Evolutionary conservation across 768 basidiomycete species (phyloP).

Genomic region (Lentinula sp.): DNA sequence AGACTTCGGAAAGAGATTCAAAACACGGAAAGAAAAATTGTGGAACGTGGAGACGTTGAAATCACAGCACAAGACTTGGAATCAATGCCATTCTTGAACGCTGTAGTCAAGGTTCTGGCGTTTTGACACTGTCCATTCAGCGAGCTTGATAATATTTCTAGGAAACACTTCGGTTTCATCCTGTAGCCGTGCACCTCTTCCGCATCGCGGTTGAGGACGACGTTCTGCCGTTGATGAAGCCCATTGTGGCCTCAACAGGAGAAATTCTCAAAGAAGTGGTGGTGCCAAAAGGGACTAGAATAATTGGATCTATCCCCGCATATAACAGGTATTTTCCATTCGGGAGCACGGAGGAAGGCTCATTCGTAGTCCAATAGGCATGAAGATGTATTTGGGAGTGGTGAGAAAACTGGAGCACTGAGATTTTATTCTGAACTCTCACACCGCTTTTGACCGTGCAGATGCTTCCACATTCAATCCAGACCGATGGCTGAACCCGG

Average conservation of each 20-base stretch:
- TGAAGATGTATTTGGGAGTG: slow-evolving; percentile 30
- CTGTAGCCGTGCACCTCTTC: slow-evolving; percentile 27
- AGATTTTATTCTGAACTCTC: too few species aligned
- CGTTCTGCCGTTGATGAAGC: slow-evolving; percentile 33
- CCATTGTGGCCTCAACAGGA: slow-evolving; percentile 27
- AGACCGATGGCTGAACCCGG: slow-evolving; percentile 29
- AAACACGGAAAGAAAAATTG: background rate
- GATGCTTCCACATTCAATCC: slow-evolving; percentile 35
- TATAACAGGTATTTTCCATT: slow-evolving; percentile 24
- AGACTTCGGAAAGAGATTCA: background rate
- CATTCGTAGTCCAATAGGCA: slow-evolving; percentile 11
- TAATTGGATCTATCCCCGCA: slow-evolving; percentile 26
- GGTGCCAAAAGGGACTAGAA: slow-evolving; percentile 28
- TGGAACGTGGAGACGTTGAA: background rate
- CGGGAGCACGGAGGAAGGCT: slow-evolving; percentile 13
- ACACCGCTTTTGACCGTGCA: background rate
- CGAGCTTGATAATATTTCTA: slow-evolving; percentile 10
- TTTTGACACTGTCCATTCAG: background rate
- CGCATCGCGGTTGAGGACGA: slow-evolving; percentile 39
- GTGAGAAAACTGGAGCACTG: background rate
- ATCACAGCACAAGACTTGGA: background rate
- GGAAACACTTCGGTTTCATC: slow-evolving; percentile 43
- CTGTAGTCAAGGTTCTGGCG: too few species aligned
- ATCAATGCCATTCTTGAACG: background rate
- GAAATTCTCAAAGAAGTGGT: slow-evolving; percentile 22